Percentiles rank a stretch among this genome's conserved stretches.
These are phyloP conservation scores for Ganoderma lucidum DNA, from an alignment of 1,284 basidiomycete species.

Conservation along the genomic window DNA sequence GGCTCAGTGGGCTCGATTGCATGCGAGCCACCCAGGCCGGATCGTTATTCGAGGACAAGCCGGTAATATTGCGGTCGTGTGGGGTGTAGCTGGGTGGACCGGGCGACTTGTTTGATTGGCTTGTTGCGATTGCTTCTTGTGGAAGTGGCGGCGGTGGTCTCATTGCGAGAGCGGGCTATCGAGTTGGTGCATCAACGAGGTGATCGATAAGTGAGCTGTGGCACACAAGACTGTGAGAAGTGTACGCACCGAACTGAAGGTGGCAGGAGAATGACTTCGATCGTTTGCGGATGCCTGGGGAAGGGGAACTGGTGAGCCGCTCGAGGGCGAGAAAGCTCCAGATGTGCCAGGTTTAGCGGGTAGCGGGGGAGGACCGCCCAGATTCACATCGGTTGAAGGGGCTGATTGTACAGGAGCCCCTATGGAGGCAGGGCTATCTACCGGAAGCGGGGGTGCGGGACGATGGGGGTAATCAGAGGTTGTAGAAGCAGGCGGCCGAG, in stretches of 20 bases:
- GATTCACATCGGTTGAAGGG: conserved; percentile 27
- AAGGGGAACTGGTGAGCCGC: conserved; percentile 34
- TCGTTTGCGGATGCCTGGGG: conserved; percentile 17
- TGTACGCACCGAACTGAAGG: conserved; percentile 31
- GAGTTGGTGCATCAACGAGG: conserved; percentile 21
- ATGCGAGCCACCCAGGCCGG: conserved; percentile 26
- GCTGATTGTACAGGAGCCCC: conserved; percentile 35
- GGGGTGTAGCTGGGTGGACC: conserved; percentile 39
- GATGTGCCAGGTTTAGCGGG: conserved; percentile 53
- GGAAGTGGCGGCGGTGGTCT: conserved; percentile 53
- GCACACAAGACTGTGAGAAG: conserved; percentile 18
- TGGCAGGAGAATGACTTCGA: conserved; percentile 25
- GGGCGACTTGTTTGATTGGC: conserved; percentile 31
- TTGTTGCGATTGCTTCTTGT: conserved; percentile 34
- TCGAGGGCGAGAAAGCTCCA: conserved; percentile 25
- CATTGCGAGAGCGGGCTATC: conserved; percentile 43
- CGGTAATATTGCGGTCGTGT: conserved; percentile 25
- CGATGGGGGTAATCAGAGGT: conserved; percentile 39
- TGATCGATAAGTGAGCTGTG: conserved; percentile 20
- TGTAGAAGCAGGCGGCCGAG: conserved; percentile 32
- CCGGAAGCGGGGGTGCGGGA: conserved; percentile 43
- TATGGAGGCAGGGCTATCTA: conserved; percentile 25
- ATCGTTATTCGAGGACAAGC: conserved; percentile 20
- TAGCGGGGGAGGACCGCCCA: conserved; percentile 49
- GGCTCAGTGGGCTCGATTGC: conserved; percentile 26